phyloP scores from a whole-genome alignment of 495 filamentous ascomycete species.

The Lepraria neglecta region DNA sequence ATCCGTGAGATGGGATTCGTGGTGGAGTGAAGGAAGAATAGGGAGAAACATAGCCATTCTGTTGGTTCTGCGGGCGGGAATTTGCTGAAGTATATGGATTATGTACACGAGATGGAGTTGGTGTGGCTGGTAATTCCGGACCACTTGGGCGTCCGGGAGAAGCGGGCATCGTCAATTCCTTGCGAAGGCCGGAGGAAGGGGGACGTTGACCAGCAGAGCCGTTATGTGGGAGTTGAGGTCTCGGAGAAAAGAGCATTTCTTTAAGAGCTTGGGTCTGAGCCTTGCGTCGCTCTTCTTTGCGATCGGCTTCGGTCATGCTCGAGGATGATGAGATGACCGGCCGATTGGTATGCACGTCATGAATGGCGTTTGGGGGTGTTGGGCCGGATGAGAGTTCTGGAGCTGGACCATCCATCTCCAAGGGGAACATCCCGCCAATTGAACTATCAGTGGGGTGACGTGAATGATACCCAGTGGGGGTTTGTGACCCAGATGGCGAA shows the following conservation, averaged over 20 bases:
- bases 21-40: constrained; percentile 1
- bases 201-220: constrained; percentile 21
- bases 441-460: constrained; percentile 36
- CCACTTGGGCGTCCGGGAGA: constrained; percentile 11
- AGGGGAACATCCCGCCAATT: constrained; percentile 52
- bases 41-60: constrained; percentile 5
- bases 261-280: constrained; percentile 45
- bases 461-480: constrained; percentile 30
- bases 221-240: background rate
- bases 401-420: constrained; percentile 55
- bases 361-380: constrained; percentile 26
- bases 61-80: background rate
- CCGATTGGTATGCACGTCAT: constrained; percentile 55
- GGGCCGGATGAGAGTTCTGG: constrained; percentile 28
- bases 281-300: constrained; percentile 39
- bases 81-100: constrained; percentile 2
- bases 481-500: constrained; percentile 30
- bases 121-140: constrained; percentile 17
- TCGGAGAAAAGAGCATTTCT: constrained; percentile 41
- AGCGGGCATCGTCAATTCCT: constrained; percentile 20
- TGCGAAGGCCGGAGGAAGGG: constrained; percentile 25
- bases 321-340: constrained; percentile 29
- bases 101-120: constrained; percentile 21
- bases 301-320: constrained; percentile 23
- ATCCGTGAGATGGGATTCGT: background rate